These are phyloP conservation scores for Mycosphaerella arachidis DNA, from an alignment of 2,329 filamentous ascomycete genomes.

Conservation along the genomic window DNA sequence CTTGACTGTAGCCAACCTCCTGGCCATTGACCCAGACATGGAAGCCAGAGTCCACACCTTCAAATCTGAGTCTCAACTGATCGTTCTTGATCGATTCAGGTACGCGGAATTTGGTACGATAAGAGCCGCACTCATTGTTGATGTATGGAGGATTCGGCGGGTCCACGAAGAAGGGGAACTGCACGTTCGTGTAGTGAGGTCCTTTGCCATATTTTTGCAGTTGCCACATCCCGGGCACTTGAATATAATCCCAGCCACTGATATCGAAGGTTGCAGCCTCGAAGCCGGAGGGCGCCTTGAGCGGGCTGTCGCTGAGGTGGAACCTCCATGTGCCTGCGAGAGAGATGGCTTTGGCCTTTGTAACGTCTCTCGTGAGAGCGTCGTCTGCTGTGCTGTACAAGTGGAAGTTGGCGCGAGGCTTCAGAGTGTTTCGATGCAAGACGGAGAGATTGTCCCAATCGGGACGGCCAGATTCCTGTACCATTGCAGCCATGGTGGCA, in stretches of 20 bases:
- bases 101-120: slow-evolving; percentile 53
- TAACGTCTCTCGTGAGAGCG: slow-evolving; percentile 42
- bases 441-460: slow-evolving; percentile 61
- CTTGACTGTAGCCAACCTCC: slow-evolving; percentile 64
- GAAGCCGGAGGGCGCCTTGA: slow-evolving; percentile 36
- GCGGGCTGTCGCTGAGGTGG: slow-evolving; percentile 34
- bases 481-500: slow-evolving; percentile 9
- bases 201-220: slow-evolving; percentile 59
- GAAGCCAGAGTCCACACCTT: slow-evolving; percentile 68
- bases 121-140: slow-evolving; percentile 62
- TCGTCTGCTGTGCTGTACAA: slow-evolving; percentile 48
- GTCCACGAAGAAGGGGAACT: slow-evolving; percentile 55
- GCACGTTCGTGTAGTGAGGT: slow-evolving; percentile 66
- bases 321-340: slow-evolving; percentile 39
- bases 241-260: slow-evolving; percentile 48
- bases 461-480: slow-evolving; percentile 31
- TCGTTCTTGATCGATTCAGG: slow-evolving; percentile 42
- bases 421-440: slow-evolving; percentile 57
- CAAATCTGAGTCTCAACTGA: slow-evolving; percentile 62
- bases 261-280: slow-evolving; percentile 33
- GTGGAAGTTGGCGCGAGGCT: slow-evolving; percentile 55
- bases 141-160: slow-evolving; percentile 57
- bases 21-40: slow-evolving; percentile 64
- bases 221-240: slow-evolving; percentile 60
- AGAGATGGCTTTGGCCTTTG: slow-evolving; percentile 30